Evolutionary conservation across 2,329 filamentous ascomycete species (phyloP).

Genomic region (Lasiodiplodia hormozganensis): DNA sequence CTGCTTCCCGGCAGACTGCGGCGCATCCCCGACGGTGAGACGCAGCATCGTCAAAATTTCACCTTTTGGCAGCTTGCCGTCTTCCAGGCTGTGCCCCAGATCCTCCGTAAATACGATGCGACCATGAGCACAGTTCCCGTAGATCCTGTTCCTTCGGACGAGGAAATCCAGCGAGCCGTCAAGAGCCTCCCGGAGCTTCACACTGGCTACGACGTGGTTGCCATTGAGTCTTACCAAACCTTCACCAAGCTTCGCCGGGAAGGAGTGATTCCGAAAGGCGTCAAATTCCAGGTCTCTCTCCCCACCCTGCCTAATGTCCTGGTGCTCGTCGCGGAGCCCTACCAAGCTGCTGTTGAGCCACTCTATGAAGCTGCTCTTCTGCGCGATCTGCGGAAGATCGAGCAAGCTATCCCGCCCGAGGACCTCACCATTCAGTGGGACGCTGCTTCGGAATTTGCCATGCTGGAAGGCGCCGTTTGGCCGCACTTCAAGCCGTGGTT

Average conservation of each 20-base stretch:
- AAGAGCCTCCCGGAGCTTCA: constrained; percentile 32
- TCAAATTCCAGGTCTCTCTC: constrained; percentile 46
- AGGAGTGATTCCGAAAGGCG: constrained; percentile 38
- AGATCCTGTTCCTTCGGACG: background rate
- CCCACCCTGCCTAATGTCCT: constrained; percentile 37
- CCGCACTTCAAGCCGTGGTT: constrained; percentile 44
- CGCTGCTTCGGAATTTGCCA: constrained; percentile 43
- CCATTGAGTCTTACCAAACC: constrained; percentile 42
- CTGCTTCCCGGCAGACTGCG: constrained; percentile 31
- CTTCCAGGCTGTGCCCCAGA: constrained; percentile 27
- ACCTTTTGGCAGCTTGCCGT: constrained; percentile 29
- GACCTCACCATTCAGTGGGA: constrained; percentile 49
- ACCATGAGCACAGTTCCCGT: background rate
- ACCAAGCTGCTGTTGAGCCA: constrained; percentile 40
- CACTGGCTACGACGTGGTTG: constrained; percentile 43
- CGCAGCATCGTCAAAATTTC: constrained; percentile 31
- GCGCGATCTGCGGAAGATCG: constrained; percentile 39
- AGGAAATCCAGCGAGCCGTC: constrained; percentile 28
- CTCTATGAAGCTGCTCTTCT: constrained; percentile 44
- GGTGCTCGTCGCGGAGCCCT: constrained; percentile 35
- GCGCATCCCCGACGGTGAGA: constrained; percentile 35
- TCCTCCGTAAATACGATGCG: constrained; percentile 24
- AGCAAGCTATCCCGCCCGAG: constrained; percentile 41
- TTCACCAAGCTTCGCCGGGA: constrained; percentile 41
- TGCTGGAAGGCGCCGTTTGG: constrained; percentile 36